phyloP scores from a whole-genome alignment of 352 stramenopile species.

The Globisporangium okanoganense region DNA sequence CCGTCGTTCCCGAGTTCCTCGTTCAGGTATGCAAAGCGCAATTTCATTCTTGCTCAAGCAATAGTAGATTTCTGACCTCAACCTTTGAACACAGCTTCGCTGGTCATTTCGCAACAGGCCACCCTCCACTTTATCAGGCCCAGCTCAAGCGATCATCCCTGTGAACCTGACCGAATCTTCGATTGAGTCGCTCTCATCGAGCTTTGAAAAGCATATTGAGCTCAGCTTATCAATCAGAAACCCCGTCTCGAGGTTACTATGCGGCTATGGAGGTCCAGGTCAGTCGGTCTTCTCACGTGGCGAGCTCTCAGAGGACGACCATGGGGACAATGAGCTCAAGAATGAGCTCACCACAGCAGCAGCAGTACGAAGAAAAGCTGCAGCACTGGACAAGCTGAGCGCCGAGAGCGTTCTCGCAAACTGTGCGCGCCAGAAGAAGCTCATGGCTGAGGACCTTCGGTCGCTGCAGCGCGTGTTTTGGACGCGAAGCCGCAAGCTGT shows the following conservation, averaged over 20 bases:
- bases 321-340: background rate
- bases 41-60: background rate
- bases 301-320: background rate
- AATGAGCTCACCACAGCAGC: background rate
- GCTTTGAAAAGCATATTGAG: conserved; percentile 3
- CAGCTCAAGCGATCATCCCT: background rate
- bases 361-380: background rate
- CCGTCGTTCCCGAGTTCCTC: conserved; percentile 74
- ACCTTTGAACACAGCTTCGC: background rate
- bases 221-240: background rate
- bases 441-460: conserved; percentile 27
- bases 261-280: background rate
- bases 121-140: background rate
- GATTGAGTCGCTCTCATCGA: background rate
- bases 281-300: background rate
- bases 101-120: background rate
- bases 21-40: conserved; percentile 34
- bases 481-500: conserved; percentile 20
- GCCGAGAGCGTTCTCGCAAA: conserved; percentile 28
- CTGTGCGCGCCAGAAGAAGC: conserved; percentile 27
- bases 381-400: background rate
- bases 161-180: conserved; percentile 5
- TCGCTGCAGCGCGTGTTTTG: conserved; percentile 33
- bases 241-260: background rate
- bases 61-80: background rate